Conservation (phyloP, 257 asterid genomes). For the Plantago elongata region DNA sequence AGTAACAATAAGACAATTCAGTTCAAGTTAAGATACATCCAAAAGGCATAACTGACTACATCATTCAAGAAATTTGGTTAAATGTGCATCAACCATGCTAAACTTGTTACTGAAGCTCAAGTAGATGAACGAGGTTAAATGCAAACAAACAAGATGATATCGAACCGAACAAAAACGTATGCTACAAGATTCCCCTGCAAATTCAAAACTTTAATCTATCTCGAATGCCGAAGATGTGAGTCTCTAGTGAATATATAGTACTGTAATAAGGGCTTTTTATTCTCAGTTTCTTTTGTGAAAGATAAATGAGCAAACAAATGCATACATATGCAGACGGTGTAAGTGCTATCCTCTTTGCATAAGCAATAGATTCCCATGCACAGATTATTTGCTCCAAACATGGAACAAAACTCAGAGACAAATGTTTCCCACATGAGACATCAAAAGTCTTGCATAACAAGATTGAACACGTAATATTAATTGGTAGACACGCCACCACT, state of each 20-base stretch:
- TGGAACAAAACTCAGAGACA: neutral
- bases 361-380: too few relatives aligned
- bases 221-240: neutral
- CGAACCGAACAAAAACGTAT: neutral
- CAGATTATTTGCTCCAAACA: neutral
- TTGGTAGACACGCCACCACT: too few relatives aligned
- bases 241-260: neutral
- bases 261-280: too few relatives aligned
- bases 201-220: too few relatives aligned
- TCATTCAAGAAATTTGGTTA: neutral
- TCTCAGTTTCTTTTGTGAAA: too few relatives aligned
- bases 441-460: neutral
- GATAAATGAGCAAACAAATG: too few relatives aligned
- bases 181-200: neutral
- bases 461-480: too few relatives aligned
- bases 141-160: neutral
- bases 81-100: neutral
- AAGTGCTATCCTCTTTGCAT: too few relatives aligned
- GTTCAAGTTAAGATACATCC: neutral
- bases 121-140: too few relatives aligned
- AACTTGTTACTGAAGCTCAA: neutral
- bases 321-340: too few relatives aligned
- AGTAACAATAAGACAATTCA: conserved; percentile 14
- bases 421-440: neutral
- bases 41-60: conserved; percentile 5